These are phyloP conservation scores for Albizia julibrissin DNA, from an alignment of 306 rosid genomes.

Conservation along the genomic window DNA sequence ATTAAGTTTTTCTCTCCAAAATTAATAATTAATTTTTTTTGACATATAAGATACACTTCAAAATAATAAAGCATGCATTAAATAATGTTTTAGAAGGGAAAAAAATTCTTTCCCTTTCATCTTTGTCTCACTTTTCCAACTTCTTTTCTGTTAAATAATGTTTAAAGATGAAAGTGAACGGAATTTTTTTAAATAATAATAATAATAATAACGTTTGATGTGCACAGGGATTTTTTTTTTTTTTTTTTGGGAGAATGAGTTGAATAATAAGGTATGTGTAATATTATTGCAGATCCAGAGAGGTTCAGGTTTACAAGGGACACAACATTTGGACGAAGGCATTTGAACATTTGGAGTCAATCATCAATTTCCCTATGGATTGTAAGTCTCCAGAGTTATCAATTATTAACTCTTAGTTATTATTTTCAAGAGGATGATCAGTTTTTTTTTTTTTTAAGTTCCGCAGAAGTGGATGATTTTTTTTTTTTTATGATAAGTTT, in stretches of 20 bases:
- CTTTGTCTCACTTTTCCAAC: neutral
- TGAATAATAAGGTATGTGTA: neutral
- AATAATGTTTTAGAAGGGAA: too few relatives aligned
- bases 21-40: neutral
- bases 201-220: too few relatives aligned
- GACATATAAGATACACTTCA: neutral
- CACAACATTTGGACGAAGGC: constrained; percentile 83
- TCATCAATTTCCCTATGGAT: constrained; percentile 63
- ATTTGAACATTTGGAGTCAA: constrained; percentile 63
- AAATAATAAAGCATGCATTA: neutral
- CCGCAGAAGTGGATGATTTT: too few relatives aligned
- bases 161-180: neutral
- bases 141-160: neutral
- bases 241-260: neutral
- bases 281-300: constrained; percentile 63
- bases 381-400: constrained; percentile 40
- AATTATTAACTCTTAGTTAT: too few relatives aligned
- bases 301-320: constrained; percentile 88
- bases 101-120: neutral
- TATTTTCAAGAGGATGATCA: too few relatives aligned
- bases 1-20: neutral
- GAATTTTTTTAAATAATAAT: neutral
- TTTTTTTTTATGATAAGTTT: too few relatives aligned
- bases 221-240: neutral
- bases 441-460: too few relatives aligned